These are phyloP conservation scores for Suhomyces sp. DNA, from an alignment of 805 yeast species.

Conservation along the genomic window DNA sequence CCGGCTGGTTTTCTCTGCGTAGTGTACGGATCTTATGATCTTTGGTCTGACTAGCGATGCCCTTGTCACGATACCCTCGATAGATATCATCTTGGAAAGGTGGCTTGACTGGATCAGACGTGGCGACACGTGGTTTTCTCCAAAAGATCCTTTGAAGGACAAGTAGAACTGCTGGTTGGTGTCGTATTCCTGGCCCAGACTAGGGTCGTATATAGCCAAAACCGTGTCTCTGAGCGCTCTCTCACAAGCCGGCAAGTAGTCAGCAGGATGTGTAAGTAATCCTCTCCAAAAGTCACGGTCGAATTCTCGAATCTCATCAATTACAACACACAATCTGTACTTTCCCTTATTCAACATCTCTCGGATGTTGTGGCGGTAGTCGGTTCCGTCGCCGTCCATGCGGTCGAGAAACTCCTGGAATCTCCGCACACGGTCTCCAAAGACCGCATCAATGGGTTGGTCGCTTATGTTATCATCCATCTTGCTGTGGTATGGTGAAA, in stretches of 20 bases:
- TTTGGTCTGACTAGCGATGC: constrained; percentile 94
- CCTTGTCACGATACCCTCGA: constrained; percentile 94
- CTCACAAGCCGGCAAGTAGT: constrained; percentile 84
- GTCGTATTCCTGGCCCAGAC: constrained; percentile 47
- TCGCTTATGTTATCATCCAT: constrained; percentile 25
- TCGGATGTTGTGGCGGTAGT: constrained; percentile 67
- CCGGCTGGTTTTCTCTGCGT: constrained; percentile 76
- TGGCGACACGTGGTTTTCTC: constrained; percentile 82
- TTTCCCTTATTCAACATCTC: constrained; percentile 67
- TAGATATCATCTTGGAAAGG: constrained; percentile 76
- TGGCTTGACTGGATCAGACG: constrained; percentile 76
- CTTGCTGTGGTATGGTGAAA: background rate
- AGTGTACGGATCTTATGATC: constrained; percentile 86
- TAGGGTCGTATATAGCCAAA: constrained; percentile 64
- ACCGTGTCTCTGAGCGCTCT: constrained; percentile 81
- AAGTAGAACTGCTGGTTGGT: constrained; percentile 66
- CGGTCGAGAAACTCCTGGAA: constrained; percentile 84
- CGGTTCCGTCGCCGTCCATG: constrained; percentile 46
- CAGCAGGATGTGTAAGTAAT: constrained; percentile 71
- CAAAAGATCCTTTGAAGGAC: constrained; percentile 88
- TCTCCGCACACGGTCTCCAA: constrained; percentile 80
- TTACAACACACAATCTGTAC: constrained; percentile 65
- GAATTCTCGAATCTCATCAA: constrained; percentile 86
- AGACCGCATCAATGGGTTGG: constrained; percentile 45
- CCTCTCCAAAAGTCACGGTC: constrained; percentile 79